Percentiles rank a stretch among this genome's conserved stretches.
Evolutionary conservation across 228 moss, liverwort and hornwort species (phyloP).

Genomic region (Sphagnum fallax): DNA sequence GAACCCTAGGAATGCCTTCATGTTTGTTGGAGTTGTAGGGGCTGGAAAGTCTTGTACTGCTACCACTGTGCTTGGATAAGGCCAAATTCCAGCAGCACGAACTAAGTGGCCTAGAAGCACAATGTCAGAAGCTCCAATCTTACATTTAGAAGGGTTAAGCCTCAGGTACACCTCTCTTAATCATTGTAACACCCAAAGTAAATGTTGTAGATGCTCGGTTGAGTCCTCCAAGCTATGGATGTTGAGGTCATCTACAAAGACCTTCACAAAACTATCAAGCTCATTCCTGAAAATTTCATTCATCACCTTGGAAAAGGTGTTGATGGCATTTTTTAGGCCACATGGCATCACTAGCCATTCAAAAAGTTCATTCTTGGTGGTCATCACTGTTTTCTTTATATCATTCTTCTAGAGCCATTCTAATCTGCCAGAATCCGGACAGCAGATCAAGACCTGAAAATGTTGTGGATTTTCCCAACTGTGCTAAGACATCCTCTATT

Average conservation of each 20-base stretch:
- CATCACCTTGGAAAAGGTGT: neutral
- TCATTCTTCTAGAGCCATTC: neutral
- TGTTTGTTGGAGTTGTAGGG: neutral
- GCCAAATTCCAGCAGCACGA: neutral
- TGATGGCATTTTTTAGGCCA: neutral
- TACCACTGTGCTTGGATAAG: neutral
- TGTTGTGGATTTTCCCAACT: neutral
- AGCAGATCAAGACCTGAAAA: neutral
- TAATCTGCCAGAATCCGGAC: neutral
- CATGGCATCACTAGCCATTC: neutral
- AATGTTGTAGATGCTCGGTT: neutral
- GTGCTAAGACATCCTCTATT: neutral
- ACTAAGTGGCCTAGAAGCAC: neutral
- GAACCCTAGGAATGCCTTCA: neutral
- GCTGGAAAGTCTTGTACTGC: neutral
- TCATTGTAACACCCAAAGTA: neutral
- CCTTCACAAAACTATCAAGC: neutral
- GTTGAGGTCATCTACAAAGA: neutral
- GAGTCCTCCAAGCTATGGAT: neutral
- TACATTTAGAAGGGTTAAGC: neutral
- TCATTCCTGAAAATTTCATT: neutral
- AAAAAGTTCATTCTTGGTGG: neutral
- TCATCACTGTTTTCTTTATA: neutral
- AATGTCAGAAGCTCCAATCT: neutral
- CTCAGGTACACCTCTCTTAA: neutral